These are phyloP conservation scores for Citeromyces nyonsensis DNA, from an alignment of 805 yeast genomes.

Conservation along the genomic window DNA sequence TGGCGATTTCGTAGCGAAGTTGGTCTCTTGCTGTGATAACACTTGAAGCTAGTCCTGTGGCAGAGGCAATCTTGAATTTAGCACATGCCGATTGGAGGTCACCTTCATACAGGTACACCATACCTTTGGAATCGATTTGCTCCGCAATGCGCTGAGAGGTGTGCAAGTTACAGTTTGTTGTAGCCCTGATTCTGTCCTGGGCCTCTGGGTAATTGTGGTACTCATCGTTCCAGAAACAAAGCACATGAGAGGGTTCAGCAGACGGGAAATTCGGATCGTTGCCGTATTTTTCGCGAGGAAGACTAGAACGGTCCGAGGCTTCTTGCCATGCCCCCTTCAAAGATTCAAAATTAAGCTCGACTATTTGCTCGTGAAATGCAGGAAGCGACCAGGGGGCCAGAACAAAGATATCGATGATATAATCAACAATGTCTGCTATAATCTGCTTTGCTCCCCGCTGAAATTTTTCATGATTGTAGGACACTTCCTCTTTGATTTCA, in stretches of 20 bases:
- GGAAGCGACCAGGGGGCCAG: constrained; percentile 23
- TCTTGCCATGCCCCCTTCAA: background rate
- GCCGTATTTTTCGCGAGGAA: constrained; percentile 18
- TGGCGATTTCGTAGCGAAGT: constrained; percentile 12
- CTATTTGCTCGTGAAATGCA: constrained; percentile 10
- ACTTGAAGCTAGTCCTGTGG: background rate
- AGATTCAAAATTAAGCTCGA: constrained; percentile 3
- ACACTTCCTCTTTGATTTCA: constrained; percentile 4
- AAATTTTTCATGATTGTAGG: no score
- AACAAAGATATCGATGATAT: constrained; percentile 24
- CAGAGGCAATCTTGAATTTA: constrained; percentile 28
- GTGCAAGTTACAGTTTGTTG: background rate
- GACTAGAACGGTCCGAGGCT: constrained; percentile 16
- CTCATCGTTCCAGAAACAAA: constrained; percentile 72
- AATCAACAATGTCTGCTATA: constrained; percentile 21
- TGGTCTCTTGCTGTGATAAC: constrained; percentile 1
- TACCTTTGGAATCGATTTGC: background rate
- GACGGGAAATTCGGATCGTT: constrained; percentile 16
- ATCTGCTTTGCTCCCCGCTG: constrained; percentile 6
- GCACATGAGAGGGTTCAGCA: constrained; percentile 16
- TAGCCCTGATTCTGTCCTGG: constrained; percentile 20
- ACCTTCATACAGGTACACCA: constrained; percentile 2
- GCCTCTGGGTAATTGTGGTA: constrained; percentile 48
- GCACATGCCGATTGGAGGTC: constrained; percentile 11
- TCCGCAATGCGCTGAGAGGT: background rate